Conservation (phyloP, 768 basidiomycete species). For the Russula lepida region DNA sequence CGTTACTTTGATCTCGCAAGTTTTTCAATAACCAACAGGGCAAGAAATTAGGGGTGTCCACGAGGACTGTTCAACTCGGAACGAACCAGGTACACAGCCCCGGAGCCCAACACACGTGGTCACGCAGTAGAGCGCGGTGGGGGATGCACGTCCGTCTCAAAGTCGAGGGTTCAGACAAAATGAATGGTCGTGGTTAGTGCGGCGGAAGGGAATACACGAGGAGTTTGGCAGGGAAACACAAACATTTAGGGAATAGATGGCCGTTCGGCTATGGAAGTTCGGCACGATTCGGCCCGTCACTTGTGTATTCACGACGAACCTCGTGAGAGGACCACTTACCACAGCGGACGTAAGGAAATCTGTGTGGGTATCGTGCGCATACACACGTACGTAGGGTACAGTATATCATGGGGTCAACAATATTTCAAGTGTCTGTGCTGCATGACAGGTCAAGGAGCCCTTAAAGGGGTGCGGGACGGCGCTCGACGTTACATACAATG, state of each 20-base stretch:
- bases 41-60: conserved; percentile 7
- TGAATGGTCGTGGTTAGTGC: not conserved
- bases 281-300: no score
- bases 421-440: not conserved
- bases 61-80: not conserved
- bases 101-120: not conserved
- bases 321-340: not conserved
- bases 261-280: not conserved
- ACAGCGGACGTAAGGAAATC: not conserved
- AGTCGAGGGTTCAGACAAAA: not conserved
- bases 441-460: not conserved
- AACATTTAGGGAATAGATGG: not conserved
- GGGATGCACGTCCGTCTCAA: not conserved
- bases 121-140: not conserved
- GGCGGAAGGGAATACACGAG: not conserved
- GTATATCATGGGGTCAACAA: not conserved
- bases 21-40: not conserved
- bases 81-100: not conserved
- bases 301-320: no score
- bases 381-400: not conserved
- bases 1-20: not conserved
- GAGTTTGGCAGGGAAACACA: not conserved
- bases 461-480: not conserved
- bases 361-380: not conserved
- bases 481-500: not conserved